A percentile compares a stretch with the other conserved stretches of the same genome.
Evolutionary conservation across 768 basidiomycete species (phyloP).

Genomic region (Pulveroboletus ravenelii): DNA sequence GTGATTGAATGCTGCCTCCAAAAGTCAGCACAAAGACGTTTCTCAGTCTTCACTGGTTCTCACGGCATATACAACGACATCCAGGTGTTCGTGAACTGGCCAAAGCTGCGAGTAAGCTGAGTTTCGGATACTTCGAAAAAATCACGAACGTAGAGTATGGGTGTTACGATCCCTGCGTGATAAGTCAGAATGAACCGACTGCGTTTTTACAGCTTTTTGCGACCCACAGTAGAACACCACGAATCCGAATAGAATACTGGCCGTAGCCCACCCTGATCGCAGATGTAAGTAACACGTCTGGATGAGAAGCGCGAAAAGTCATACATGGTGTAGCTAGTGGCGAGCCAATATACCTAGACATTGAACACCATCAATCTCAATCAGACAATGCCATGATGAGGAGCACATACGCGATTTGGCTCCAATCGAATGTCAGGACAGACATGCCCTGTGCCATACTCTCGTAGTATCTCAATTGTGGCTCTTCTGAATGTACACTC

Average conservation of each 20-base stretch:
- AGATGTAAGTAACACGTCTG: background rate
- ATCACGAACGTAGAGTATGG: slow-evolving; percentile 45
- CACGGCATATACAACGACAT: slow-evolving; percentile 54
- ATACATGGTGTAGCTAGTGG: slow-evolving; percentile 71
- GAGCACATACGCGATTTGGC: slow-evolving; percentile 46
- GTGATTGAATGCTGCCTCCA: slow-evolving; percentile 49
- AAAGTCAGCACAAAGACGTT: background rate
- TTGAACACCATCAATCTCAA: background rate
- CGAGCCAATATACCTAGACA: slow-evolving; percentile 25
- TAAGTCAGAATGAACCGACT: background rate
- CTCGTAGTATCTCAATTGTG: background rate
- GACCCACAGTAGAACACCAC: slow-evolving; percentile 63
- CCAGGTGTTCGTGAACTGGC: slow-evolving; percentile 60
- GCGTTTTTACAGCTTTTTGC: background rate
- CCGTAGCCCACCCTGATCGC: slow-evolving; percentile 62
- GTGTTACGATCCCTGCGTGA: slow-evolving; percentile 28
- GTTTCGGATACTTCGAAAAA: slow-evolving; percentile 34
- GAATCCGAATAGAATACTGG: slow-evolving; percentile 65
- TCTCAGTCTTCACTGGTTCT: slow-evolving; percentile 16
- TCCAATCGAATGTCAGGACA: slow-evolving; percentile 77
- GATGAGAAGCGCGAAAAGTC: background rate
- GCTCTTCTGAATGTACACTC: slow-evolving; percentile 2
- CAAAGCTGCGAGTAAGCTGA: background rate
- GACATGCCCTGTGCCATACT: slow-evolving; percentile 49
- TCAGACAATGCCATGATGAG: background rate